phyloP scores from a whole-genome alignment of 2,329 filamentous ascomycete genomes.

The Phyllosticta citrichinensis region DNA sequence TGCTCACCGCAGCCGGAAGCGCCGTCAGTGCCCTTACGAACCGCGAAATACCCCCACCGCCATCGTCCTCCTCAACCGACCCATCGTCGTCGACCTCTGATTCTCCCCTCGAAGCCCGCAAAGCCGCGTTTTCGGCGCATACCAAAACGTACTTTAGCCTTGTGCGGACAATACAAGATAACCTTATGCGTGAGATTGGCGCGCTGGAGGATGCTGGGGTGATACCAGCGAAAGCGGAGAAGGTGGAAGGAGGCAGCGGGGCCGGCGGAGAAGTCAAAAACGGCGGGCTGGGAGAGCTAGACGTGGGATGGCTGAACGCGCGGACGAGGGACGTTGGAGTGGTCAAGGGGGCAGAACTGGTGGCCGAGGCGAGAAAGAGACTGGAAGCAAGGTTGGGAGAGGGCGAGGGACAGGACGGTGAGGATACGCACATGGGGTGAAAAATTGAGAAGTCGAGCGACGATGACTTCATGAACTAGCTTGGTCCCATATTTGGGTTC shows the following conservation, averaged over 20 bases:
- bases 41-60: slow-evolving; percentile 38
- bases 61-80: slow-evolving; percentile 18
- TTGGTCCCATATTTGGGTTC: not conserved
- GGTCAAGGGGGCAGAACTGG: slow-evolving; percentile 75
- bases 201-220: slow-evolving; percentile 75
- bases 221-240: slow-evolving; percentile 39
- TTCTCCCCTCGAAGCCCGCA: slow-evolving; percentile 19
- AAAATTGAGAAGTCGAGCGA: not conserved
- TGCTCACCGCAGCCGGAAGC: slow-evolving; percentile 50
- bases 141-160: not conserved
- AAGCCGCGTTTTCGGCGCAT: slow-evolving; percentile 3
- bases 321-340: slow-evolving; percentile 70
- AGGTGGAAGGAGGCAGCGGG: slow-evolving; percentile 10
- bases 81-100: slow-evolving; percentile 13
- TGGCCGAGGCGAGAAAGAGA: slow-evolving; percentile 51
- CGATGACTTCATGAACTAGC: not conserved
- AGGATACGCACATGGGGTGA: slow-evolving; percentile 1
- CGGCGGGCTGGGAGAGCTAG: slow-evolving; percentile 48
- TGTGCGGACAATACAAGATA: not conserved
- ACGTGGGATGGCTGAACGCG: slow-evolving; percentile 85
- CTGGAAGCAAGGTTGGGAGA: slow-evolving; percentile 31
- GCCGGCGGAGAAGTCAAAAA: slow-evolving; percentile 26
- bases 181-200: slow-evolving; percentile 44
- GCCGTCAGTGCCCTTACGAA: slow-evolving; percentile 47
- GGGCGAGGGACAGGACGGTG: not conserved